A percentile compares a stretch with the other conserved stretches of the same genome.
These are phyloP conservation scores for Drosera spatulata DNA, from an alignment of 179 eudicot species.

Conservation along the genomic window DNA sequence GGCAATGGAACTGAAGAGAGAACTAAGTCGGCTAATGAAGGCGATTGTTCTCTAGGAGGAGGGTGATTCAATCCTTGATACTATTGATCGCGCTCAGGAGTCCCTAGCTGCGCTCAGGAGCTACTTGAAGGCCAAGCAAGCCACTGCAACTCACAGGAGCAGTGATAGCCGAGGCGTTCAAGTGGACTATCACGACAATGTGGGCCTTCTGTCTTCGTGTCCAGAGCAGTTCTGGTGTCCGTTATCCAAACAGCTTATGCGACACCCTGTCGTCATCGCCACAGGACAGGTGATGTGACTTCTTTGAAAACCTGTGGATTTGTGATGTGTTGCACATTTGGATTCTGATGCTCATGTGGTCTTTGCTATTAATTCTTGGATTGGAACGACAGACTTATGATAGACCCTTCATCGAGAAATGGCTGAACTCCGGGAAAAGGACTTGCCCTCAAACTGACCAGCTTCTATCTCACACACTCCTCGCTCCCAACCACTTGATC, in stretches of 20 bases:
- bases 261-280: slow-evolving; percentile 73
- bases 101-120: not conserved
- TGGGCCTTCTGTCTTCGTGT: slow-evolving; percentile 7
- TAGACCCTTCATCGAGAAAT: slow-evolving; percentile 61
- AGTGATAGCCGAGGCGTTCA: slow-evolving; percentile 1
- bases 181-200: not conserved
- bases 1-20: too few species aligned
- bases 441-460: slow-evolving; percentile 74
- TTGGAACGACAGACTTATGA: slow-evolving; percentile 63
- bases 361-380: too few species aligned
- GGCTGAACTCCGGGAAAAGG: slow-evolving; percentile 69
- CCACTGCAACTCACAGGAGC: not conserved
- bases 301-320: not conserved
- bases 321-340: too few species aligned
- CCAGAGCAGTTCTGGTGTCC: slow-evolving; percentile 78
- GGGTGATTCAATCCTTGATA: too few species aligned
- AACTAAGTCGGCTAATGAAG: too few species aligned
- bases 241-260: slow-evolving; percentile 66
- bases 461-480: slow-evolving; percentile 57
- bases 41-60: too few species aligned
- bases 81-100: too few species aligned
- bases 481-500: slow-evolving; percentile 28
- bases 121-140: slow-evolving; percentile 19
- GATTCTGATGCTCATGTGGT: too few species aligned
- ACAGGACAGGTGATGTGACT: slow-evolving; percentile 57